Percentiles rank a stretch among this genome's conserved stretches.
phyloP scores from a whole-genome alignment of 805 yeast species.

The Ogataea corticis region DNA sequence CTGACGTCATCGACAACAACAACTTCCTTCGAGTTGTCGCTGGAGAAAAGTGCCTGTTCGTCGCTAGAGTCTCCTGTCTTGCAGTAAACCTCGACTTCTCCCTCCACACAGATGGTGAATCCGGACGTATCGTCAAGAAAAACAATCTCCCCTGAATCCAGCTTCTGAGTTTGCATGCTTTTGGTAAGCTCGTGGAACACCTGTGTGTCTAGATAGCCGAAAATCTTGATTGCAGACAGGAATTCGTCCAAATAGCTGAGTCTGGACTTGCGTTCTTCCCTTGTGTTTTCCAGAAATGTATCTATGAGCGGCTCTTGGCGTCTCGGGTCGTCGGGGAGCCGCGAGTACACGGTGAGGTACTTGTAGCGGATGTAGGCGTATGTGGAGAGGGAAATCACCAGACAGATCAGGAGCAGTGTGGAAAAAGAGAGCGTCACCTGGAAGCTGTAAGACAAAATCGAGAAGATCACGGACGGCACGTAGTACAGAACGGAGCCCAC shows the following conservation, averaged over 20 bases:
- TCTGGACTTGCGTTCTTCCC: constrained; percentile 41
- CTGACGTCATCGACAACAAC: constrained; percentile 54
- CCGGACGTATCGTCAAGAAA: constrained; percentile 69
- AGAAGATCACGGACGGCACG: constrained; percentile 20
- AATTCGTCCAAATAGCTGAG: constrained; percentile 84
- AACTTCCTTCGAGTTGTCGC: constrained; percentile 39
- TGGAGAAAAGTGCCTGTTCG: constrained; percentile 25
- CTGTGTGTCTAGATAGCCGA: constrained; percentile 87
- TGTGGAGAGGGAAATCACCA: constrained; percentile 34
- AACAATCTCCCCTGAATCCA: constrained; percentile 75
- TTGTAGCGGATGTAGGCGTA: constrained; percentile 60
- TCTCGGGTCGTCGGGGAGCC: constrained; percentile 46
- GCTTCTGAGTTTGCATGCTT: constrained; percentile 84
- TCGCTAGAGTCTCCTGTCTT: constrained; percentile 41
- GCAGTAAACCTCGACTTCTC: constrained; percentile 76
- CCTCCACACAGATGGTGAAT: constrained; percentile 91
- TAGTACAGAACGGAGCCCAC: constrained; percentile 19
- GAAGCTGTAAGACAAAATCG: constrained; percentile 44
- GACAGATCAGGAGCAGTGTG: constrained; percentile 40
- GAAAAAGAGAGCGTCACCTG: constrained; percentile 54
- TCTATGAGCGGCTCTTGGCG: constrained; percentile 47
- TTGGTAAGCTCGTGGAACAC: constrained; percentile 92
- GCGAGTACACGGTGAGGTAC: constrained; percentile 63
- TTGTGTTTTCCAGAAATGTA: constrained; percentile 42
- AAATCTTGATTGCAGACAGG: constrained; percentile 84